Evolutionary conservation across 352 stramenopile genomes (phyloP).

Genomic region (Phytophthora agathidicida): DNA sequence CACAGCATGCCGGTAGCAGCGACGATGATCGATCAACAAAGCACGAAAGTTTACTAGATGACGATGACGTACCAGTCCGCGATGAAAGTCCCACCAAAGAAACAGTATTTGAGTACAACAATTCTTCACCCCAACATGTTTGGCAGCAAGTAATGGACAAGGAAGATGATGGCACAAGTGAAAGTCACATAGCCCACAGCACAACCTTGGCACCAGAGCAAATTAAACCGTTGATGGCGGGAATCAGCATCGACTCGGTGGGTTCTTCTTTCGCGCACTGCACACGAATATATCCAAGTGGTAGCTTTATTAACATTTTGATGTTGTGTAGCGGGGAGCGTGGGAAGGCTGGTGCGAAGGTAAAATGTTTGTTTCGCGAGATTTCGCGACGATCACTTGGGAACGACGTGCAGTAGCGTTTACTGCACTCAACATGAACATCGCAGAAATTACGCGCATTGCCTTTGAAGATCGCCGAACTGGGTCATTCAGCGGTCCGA

Average conservation of each 20-base stretch:
- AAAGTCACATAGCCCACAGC: neutral
- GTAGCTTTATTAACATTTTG: neutral
- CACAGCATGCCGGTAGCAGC: constrained; percentile 7
- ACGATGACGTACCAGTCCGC: neutral
- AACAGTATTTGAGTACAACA: neutral
- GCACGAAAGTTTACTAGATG: constrained; percentile 13
- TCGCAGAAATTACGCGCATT: constrained; percentile 20
- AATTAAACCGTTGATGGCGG: constrained; percentile 9
- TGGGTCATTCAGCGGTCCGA: neutral
- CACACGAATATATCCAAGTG: too few relatives aligned
- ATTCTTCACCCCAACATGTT: constrained; percentile 12
- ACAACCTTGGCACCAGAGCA: constrained; percentile 3
- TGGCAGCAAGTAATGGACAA: constrained; percentile 3
- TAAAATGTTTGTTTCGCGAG: constrained; percentile 18
- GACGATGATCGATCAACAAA: constrained; percentile 20
- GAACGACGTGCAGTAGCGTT: constrained; percentile 24
- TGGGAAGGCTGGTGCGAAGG: constrained; percentile 37
- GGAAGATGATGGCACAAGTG: neutral
- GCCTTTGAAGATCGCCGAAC: constrained; percentile 8
- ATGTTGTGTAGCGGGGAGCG: constrained; percentile 25
- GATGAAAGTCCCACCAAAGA: neutral
- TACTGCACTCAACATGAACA: constrained; percentile 25
- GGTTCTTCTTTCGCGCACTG: constrained; percentile 10
- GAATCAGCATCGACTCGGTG: constrained; percentile 26
- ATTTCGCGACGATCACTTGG: constrained; percentile 23